These are phyloP conservation scores for Aquanectria penicillioides DNA, from an alignment of 2,329 filamentous ascomycete species.

Conservation along the genomic window DNA sequence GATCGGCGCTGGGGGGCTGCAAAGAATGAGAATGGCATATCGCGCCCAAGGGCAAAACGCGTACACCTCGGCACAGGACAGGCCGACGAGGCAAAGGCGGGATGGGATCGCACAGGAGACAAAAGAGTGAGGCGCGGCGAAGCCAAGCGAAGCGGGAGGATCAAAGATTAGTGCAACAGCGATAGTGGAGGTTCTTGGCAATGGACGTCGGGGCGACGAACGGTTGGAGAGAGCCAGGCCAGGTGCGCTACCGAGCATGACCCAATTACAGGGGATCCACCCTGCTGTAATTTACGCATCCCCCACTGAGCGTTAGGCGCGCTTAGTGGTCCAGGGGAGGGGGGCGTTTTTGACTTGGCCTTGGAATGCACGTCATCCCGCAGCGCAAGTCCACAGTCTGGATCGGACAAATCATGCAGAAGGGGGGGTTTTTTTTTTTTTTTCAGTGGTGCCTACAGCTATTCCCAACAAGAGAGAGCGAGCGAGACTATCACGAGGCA, in stretches of 20 bases:
- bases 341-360: conserved; percentile 4
- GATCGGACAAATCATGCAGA: neutral
- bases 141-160: conserved; percentile 18
- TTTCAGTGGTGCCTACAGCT: conserved; percentile 2
- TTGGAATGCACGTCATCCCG: conserved; percentile 37
- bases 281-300: conserved; percentile 32
- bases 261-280: conserved; percentile 15
- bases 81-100: neutral
- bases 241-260: too few relatives aligned
- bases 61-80: neutral
- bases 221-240: conserved; percentile 38
- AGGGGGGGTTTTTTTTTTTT: too few relatives aligned
- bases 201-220: conserved; percentile 27
- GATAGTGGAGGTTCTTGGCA: neutral
- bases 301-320: conserved; percentile 30
- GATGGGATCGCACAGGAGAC: neutral
- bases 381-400: conserved; percentile 8
- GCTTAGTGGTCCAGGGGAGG: conserved; percentile 25
- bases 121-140: neutral
- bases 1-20: neutral
- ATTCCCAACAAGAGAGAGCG: neutral
- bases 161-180: conserved; percentile 14
- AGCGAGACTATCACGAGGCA: conserved; percentile 6
- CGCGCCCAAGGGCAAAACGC: neutral
- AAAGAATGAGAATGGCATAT: conserved; percentile 24